Evolutionary conservation across 2,329 filamentous ascomycete species (phyloP), one percentile per base, ranked within the genome.

Genomic region (Diaporthe amygdali): DNA sequence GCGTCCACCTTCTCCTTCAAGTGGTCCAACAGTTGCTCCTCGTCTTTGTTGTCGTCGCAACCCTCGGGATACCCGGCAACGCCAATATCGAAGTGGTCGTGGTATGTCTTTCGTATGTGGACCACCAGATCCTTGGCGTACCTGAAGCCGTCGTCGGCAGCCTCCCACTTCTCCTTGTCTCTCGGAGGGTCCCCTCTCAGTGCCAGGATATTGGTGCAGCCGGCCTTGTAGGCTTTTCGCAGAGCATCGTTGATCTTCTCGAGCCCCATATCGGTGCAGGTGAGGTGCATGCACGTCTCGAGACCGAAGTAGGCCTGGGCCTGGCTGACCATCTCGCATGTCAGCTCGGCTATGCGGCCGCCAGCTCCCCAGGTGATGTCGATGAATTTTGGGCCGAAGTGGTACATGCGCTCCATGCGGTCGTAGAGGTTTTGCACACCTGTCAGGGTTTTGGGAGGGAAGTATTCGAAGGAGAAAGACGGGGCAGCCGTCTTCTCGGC

Each of bases 361-460:
- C 96, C 96, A 66, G 96, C 96, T 74, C 97, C 97, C 96, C 96
- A 99, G 74, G 96, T 99, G 79, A 99, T 93, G 83, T 99, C 96
- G 81, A 99, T 95, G 86, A 99, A 99, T 79, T 95, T 93, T 74
- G 96, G 96, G 2, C 95, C 96, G 74, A 97, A 90, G 78, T 92
- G 90, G 83, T 97, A 95, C 96, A 99, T 99, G 84, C 95, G 95
- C 84, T 99, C 96, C 94, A 99, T 98, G 77, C 96, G 94, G 78
- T 99, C 96, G 87, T 99, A 99, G 71, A 99, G 91, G 82, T 99
- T 99, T 85, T 99, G 96, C 15, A 99, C 96, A 88, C 96, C 96
- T 84, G 96, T 94, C 14, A 94, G 93, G 9, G 96, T 99, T 86
- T 99, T 99, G 47, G 96, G 96, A 66, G 96, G 96, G 84, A 99